Evolutionary conservation across 306 rosid genomes (phyloP).

Genomic region (Cucumis melo): DNA sequence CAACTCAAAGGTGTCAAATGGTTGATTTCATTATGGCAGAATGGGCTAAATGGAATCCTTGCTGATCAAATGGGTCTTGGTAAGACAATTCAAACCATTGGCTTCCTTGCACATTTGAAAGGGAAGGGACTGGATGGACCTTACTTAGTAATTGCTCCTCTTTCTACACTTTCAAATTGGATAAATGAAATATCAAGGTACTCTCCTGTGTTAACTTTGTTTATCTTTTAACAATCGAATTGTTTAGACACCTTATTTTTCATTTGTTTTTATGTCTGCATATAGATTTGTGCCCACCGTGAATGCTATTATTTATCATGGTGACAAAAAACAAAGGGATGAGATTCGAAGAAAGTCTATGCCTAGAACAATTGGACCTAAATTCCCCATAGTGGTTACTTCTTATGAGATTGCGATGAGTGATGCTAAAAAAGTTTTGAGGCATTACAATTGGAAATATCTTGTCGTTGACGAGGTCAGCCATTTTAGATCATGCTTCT

Average conservation of each 20-base stretch:
- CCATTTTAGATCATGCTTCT: background rate
- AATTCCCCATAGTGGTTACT: constrained; percentile 74
- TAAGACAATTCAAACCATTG: constrained; percentile 94
- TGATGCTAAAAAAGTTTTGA: constrained; percentile 49
- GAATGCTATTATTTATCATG: constrained; percentile 56
- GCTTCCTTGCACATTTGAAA: constrained; percentile 79
- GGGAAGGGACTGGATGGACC: constrained; percentile 85
- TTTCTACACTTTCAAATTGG: constrained; percentile 96
- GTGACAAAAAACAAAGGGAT: constrained; percentile 53
- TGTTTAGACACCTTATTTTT: background rate
- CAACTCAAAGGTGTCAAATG: constrained; percentile 92
- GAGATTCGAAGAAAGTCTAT: constrained; percentile 63
- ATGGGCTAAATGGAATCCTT: constrained; percentile 95
- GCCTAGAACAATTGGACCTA: constrained; percentile 65
- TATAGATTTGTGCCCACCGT: constrained; percentile 73
- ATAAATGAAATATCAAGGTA: constrained; percentile 73
- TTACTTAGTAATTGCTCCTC: constrained; percentile 79
- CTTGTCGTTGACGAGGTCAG: constrained; percentile 89
- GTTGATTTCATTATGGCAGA: constrained; percentile 99
- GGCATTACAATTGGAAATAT: constrained; percentile 72
- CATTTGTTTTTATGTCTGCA: background rate
- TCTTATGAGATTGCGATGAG: constrained; percentile 83
- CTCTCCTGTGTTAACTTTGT: constrained; percentile 1
- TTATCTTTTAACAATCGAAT: background rate
- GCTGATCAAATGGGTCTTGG: constrained; percentile 99